Evolutionary conservation across 257 asterid genomes (phyloP).

Genomic region (Rhazya stricta): DNA sequence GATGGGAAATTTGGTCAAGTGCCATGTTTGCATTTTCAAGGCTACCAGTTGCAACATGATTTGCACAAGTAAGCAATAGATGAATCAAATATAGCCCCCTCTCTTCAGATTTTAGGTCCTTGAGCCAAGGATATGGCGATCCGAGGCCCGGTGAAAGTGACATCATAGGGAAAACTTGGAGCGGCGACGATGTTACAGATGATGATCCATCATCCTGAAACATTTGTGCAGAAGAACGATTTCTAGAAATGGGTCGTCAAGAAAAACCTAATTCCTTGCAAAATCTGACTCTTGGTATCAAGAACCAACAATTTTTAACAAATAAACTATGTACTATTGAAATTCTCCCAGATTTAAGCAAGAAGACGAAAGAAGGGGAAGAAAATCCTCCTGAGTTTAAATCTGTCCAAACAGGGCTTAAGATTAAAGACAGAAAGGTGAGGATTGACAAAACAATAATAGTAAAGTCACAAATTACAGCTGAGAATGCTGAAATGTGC

Average conservation of each 20-base stretch:
- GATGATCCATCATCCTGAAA: constrained; percentile 92
- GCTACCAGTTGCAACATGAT: constrained; percentile 67
- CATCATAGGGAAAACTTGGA: constrained; percentile 56
- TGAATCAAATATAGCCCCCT: constrained; percentile 83
- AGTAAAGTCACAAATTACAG: neutral
- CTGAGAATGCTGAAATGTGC: constrained; percentile 5
- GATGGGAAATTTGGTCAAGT: constrained; percentile 86
- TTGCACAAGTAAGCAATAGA: constrained; percentile 73
- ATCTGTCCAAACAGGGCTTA: neutral
- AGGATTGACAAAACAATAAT: neutral
- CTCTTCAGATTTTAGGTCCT: constrained; percentile 83
- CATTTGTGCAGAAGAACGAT: constrained; percentile 32
- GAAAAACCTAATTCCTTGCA: neutral
- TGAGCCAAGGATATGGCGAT: constrained; percentile 76
- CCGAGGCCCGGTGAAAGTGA: constrained; percentile 47
- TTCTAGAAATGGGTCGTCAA: neutral
- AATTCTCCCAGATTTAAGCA: neutral
- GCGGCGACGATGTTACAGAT: constrained; percentile 67
- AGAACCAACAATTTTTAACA: constrained; percentile 2
- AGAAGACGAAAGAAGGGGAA: neutral
- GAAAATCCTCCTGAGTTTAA: neutral
- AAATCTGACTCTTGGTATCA: neutral
- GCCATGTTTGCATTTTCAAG: constrained; percentile 78
- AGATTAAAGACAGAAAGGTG: neutral
- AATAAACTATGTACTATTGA: neutral